A percentile compares a stretch with the other conserved stretches of the same genome.
These are phyloP conservation scores for Coniferiporia weirii DNA, from an alignment of 1,284 basidiomycete species.

Conservation along the genomic window DNA sequence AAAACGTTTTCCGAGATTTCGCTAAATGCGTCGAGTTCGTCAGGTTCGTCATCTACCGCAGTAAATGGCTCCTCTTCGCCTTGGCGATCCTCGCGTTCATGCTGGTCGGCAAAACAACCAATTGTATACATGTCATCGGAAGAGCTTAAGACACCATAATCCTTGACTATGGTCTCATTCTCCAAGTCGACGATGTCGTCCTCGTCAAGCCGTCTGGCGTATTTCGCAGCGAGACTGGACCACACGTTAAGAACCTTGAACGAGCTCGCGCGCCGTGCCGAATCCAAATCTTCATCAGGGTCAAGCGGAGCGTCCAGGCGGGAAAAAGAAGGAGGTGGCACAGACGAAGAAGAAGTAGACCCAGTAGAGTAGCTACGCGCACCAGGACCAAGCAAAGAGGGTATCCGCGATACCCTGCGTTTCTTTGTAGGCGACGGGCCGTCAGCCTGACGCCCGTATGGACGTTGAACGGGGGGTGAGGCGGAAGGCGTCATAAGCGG, in stretches of 20 bases:
- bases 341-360: constrained; percentile 15
- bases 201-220: constrained; percentile 59
- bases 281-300: constrained; percentile 36
- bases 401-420: constrained; percentile 13
- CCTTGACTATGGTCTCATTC: constrained; percentile 52
- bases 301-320: constrained; percentile 5
- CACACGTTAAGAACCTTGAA: constrained; percentile 56
- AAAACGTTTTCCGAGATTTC: constrained; percentile 32
- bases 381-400: constrained; percentile 5
- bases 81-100: constrained; percentile 25
- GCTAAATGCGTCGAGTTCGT: constrained; percentile 38
- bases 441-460: constrained; percentile 1
- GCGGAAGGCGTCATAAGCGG: constrained; percentile 18
- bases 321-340: constrained; percentile 6
- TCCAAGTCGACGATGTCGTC: constrained; percentile 71
- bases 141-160: constrained; percentile 57
- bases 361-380: constrained; percentile 5
- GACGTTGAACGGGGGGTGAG: constrained; percentile 16
- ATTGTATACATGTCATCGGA: constrained; percentile 37
- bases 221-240: constrained; percentile 60
- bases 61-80: constrained; percentile 23
- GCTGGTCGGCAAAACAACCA: constrained; percentile 38
- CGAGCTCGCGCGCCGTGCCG: constrained; percentile 50
- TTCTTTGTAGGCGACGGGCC: constrained; percentile 15
- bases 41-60: constrained; percentile 30